Conservation (phyloP, 345 rosid species). For the Mangifera indica region DNA sequence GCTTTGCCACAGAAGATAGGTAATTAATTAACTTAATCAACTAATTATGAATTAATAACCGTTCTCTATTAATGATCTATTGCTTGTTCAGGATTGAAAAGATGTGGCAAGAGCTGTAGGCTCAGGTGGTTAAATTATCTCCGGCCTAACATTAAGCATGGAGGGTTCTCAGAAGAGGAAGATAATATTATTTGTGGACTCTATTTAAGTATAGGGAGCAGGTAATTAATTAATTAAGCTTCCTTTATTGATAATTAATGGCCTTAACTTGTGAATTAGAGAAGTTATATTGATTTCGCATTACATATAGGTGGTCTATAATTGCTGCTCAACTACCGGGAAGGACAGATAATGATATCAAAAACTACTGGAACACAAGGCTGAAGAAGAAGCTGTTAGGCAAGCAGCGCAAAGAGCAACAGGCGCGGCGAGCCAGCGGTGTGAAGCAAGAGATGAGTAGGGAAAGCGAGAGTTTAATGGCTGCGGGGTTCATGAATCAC, state of each 20-base stretch:
- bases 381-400: constrained; percentile 73
- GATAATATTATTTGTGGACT: constrained; percentile 57
- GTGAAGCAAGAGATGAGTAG: constrained; percentile 53
- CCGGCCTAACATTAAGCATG: constrained; percentile 57
- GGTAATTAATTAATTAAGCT: constrained; percentile 27
- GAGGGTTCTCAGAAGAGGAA: constrained; percentile 62
- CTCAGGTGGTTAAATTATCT: constrained; percentile 60
- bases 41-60: neutral
- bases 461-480: constrained; percentile 26
- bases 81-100: constrained; percentile 41
- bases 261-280: neutral
- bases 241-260: neutral
- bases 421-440: constrained; percentile 29
- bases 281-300: neutral
- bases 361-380: constrained; percentile 84
- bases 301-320: constrained; percentile 62
- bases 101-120: constrained; percentile 62
- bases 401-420: constrained; percentile 58
- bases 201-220: constrained; percentile 53
- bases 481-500: constrained; percentile 24
- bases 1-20: constrained; percentile 82
- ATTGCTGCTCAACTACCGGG: constrained; percentile 84
- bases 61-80: neutral
- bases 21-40: constrained; percentile 9
- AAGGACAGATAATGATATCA: constrained; percentile 78